Evolutionary conservation across 1,284 basidiomycete species (phyloP).

Genomic region (Marasmius fiardii): DNA sequence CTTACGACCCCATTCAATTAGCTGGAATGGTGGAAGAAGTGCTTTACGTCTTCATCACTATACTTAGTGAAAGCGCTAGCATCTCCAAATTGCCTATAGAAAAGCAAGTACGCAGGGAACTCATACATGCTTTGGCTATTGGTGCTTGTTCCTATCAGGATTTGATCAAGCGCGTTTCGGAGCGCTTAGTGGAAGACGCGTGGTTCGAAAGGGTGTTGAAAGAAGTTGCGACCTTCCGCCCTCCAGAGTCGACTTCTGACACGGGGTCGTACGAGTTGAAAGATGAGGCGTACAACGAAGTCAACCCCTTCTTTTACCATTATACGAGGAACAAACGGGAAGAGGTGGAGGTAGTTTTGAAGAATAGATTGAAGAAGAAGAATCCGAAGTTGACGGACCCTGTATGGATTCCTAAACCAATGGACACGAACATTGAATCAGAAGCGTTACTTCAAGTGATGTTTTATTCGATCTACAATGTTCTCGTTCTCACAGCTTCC

Average conservation of each 20-base stretch:
- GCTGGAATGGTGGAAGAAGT: slow-evolving; percentile 92
- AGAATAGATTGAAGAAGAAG: slow-evolving; percentile 67
- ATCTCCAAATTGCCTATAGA: slow-evolving; percentile 72
- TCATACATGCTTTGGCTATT: slow-evolving; percentile 89
- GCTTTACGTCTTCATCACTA: slow-evolving; percentile 83
- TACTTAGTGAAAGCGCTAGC: slow-evolving; percentile 81
- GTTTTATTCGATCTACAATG: slow-evolving; percentile 74
- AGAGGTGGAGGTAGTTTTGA: slow-evolving; percentile 84
- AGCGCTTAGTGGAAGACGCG: slow-evolving; percentile 84
- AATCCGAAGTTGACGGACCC: slow-evolving; percentile 55
- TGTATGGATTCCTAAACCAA: slow-evolving; percentile 70
- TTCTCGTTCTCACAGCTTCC: slow-evolving; percentile 58
- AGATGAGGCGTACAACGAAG: slow-evolving; percentile 80
- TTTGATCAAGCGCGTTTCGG: slow-evolving; percentile 87
- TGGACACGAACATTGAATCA: slow-evolving; percentile 59
- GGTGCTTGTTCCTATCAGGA: slow-evolving; percentile 91
- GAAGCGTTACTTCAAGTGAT: slow-evolving; percentile 72
- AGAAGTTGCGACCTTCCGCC: slow-evolving; percentile 80
- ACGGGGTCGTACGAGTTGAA: slow-evolving; percentile 87
- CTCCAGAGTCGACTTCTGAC: slow-evolving; percentile 78
- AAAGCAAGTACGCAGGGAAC: slow-evolving; percentile 75
- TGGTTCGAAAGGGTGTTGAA: slow-evolving; percentile 81
- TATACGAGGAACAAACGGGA: slow-evolving; percentile 95
- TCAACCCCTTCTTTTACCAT: slow-evolving; percentile 96
- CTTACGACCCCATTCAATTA: slow-evolving; percentile 71